These are phyloP conservation scores for Colletotrichum spaethianum DNA, from an alignment of 2,329 filamentous ascomycete species.

Conservation along the genomic window DNA sequence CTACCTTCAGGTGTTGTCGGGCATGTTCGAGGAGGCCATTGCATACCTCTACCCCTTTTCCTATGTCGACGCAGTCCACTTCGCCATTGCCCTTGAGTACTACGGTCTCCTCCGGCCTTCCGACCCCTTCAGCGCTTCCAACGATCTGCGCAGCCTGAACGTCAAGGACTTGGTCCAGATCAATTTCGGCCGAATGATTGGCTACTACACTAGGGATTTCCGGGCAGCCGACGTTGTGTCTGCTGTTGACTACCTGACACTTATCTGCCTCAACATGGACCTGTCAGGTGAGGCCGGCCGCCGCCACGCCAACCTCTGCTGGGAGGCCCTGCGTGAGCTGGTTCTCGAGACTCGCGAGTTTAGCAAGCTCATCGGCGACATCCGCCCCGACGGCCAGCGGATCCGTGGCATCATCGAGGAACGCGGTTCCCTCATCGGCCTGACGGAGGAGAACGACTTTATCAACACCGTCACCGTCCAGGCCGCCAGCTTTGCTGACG, in stretches of 20 bases:
- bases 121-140: constrained; percentile 81
- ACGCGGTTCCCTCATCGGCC: constrained; percentile 83
- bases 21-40: constrained; percentile 94
- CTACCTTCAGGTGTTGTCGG: constrained; percentile 89
- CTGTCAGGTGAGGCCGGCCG: constrained; percentile 80
- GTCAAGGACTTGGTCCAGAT: constrained; percentile 83
- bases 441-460: constrained; percentile 86
- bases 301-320: constrained; percentile 85
- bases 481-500: constrained; percentile 92
- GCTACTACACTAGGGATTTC: constrained; percentile 97
- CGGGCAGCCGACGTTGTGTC: constrained; percentile 89
- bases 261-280: constrained; percentile 94
- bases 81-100: constrained; percentile 89
- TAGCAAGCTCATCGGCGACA: constrained; percentile 92
- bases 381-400: constrained; percentile 86
- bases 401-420: constrained; percentile 91
- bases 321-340: constrained; percentile 92
- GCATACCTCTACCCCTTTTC: constrained; percentile 93
- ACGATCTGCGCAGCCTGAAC: constrained; percentile 78
- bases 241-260: constrained; percentile 91
- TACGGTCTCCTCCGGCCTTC: constrained; percentile 92
- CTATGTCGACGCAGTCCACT: constrained; percentile 94
- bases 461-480: constrained; percentile 93
- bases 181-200: constrained; percentile 94
- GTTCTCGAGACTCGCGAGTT: constrained; percentile 98